Evolutionary conservation across 202 grass and related monocot species (phyloP).

Genomic region (Setaria italica): DNA sequence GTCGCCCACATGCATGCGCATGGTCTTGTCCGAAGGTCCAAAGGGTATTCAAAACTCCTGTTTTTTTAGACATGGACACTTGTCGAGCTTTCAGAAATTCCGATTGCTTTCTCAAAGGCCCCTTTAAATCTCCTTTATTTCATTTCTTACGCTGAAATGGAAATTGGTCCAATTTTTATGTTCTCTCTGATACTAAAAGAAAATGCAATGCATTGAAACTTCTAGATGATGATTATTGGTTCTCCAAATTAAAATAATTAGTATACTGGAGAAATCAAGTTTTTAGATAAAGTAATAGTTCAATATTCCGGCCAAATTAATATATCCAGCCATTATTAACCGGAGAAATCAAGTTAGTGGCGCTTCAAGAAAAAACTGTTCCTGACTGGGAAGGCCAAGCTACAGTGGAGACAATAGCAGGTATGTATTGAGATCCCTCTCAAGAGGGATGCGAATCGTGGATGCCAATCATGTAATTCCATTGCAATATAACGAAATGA

Average conservation of each 20-base stretch:
- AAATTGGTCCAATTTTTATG: not conserved
- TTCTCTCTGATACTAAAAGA: not conserved
- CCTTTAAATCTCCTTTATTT: not conserved
- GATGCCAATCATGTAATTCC: not conserved
- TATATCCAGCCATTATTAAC: no score
- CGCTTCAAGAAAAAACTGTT: no score
- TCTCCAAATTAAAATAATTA: not conserved
- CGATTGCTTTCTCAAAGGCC: not conserved
- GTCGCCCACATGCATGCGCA: not conserved
- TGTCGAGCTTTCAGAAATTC: slow-evolving; percentile 20
- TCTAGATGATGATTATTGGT: not conserved
- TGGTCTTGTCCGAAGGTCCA: not conserved
- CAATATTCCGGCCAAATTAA: no score
- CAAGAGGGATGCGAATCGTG: slow-evolving; percentile 15
- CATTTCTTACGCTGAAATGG: not conserved
- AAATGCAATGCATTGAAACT: not conserved
- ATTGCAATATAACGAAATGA: not conserved
- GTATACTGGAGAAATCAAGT: no score
- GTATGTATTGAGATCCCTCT: not conserved
- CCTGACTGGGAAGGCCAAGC: no score
- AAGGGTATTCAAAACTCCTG: not conserved
- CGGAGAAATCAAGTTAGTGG: not conserved
- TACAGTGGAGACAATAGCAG: not conserved
- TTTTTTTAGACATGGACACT: slow-evolving; percentile 13
- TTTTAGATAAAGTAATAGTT: not conserved